Evolutionary conservation across 192 early-diverging fungal species (phyloP), one percentile per base, ranked within the genome.

Genomic region (Powellomyces hirtus): DNA sequence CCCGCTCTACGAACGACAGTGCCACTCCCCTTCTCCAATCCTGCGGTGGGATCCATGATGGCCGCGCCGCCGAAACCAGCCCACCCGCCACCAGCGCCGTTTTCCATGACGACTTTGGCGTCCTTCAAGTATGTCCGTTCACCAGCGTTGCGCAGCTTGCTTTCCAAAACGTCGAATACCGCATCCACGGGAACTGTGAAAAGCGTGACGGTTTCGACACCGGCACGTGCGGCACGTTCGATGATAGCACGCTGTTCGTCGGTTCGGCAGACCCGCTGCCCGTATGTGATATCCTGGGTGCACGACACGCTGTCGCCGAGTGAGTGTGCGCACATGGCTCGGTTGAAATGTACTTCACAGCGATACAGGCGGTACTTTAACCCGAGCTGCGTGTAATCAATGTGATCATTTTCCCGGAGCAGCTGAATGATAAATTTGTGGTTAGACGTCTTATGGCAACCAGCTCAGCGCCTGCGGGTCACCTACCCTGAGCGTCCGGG

Each of bases 351-450:
- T 5, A 95, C 85, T 74, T 98, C 92, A 73, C 91, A 97, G 0
- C 87, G 76, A 71, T 91, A 96, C 30, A 98, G 84, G 69, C 92
- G 90, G 80, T 90, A 95, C 30, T 90, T 85, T 29, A 97, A 86
- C 1, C 97, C 97, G 34, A 98, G 81, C 74, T 98, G 97, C 62
- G 88, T 89, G 74, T 98, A 98, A 76, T 98, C 94, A 63, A 98
- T 96, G 52, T 91, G 86, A 61, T 87, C 83, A 76, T 94, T 96
- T 59, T 90, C 90, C 24, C 81, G 73, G 45, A 82, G 68, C 6
- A 55, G 42, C 72, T 75, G 31, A 49, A 14, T 16, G 46, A 49
- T 18, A 49, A 49, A 49, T 3, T 13, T 13, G 8, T 13, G 18
- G 40, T 42, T 42, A 42, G 40, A 18, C 18, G 40, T 42, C 40